Evolutionary conservation across 805 yeast genomes (phyloP).

Genomic region (Cyberlindnera suaveolens): DNA sequence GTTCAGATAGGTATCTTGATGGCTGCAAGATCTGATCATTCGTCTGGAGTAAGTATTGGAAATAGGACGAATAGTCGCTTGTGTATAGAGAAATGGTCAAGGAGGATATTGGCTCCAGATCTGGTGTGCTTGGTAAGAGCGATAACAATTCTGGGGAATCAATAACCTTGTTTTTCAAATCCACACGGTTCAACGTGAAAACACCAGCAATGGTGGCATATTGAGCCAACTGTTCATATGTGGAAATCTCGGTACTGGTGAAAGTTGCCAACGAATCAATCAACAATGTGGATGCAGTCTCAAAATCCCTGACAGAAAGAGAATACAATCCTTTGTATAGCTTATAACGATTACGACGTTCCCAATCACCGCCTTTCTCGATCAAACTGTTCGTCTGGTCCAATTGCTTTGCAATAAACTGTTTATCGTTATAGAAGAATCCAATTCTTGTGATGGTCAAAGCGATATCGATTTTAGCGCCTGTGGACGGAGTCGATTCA

Average conservation of each 20-base stretch:
- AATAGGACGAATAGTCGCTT: slow-evolving; percentile 77
- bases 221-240: slow-evolving; percentile 84
- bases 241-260: slow-evolving; percentile 84
- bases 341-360: slow-evolving; percentile 90
- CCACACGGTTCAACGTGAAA: slow-evolving; percentile 73
- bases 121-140: slow-evolving; percentile 61
- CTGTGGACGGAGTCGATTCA: slow-evolving; percentile 78
- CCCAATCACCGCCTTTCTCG: slow-evolving; percentile 99
- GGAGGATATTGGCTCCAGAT: slow-evolving; percentile 73
- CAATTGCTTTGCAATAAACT: slow-evolving; percentile 61
- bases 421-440: slow-evolving; percentile 79
- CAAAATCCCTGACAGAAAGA: slow-evolving; percentile 80
- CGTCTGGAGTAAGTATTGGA: slow-evolving; percentile 70
- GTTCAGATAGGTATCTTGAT: slow-evolving; percentile 64
- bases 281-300: slow-evolving; percentile 76
- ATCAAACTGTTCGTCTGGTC: slow-evolving; percentile 69
- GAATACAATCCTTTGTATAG: slow-evolving; percentile 83
- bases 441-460: slow-evolving; percentile 83
- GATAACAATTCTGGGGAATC: slow-evolving; percentile 93
- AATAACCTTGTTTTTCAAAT: slow-evolving; percentile 74
- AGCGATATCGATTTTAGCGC: slow-evolving; percentile 81
- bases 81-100: slow-evolving; percentile 83
- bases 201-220: slow-evolving; percentile 89
- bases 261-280: slow-evolving; percentile 93
- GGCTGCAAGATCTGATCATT: slow-evolving; percentile 64